Base-by-base conservation (phyloP, 2,329 filamentous ascomycete species). In the Epichloe uncinata region DNA sequence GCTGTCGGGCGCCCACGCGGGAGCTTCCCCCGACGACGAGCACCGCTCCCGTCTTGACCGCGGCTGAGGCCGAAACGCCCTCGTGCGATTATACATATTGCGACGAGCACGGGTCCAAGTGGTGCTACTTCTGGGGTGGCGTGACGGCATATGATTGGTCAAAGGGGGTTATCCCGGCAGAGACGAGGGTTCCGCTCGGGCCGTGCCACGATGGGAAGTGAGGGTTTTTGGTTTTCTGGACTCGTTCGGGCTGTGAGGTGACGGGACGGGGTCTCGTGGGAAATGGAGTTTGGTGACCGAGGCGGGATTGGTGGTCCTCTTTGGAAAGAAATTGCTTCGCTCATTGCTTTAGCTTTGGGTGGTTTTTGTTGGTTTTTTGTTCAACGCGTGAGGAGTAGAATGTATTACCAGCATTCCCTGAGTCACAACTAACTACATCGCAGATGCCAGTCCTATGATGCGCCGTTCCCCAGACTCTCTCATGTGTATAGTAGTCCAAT, bases 61-160 rank as follows among this genome's bases (percentile, higher is more conserved):
- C 34, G 16, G 47, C 58, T 6, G 47, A 26, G 2, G 46, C 58
- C 5, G 47, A 26, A 2, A 2, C 16, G 2, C 8, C 20, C 40
- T 47, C 58, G 46, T 70, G 68, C 58, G 59, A 65, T 49, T 59
- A 64, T 54, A 52, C 55, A 22, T 68, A 67, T 56, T 69, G 68
- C 58, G 63, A 64, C 41, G 56, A 59, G 15, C 52, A 56, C 13
- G 60, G 58, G 3, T 61, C 61, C 9, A 50, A 22, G 3, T 70
- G 63, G 61, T 70, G 69, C 56, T 63, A 66, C 53, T 66, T 62
- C 56, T 71, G 67, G 61, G 60, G 56, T 22, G 67, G 67, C 15
- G 54, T 68, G 42, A 69, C 64, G 6, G 57, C 57, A 16, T 68
- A 60, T 51, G 60, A 69, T 45, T 51, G 57, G 16, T 58, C 55